Evolutionary conservation across 2,329 filamentous ascomycete genomes (phyloP).

Genomic region (Fusarium temperatum): DNA sequence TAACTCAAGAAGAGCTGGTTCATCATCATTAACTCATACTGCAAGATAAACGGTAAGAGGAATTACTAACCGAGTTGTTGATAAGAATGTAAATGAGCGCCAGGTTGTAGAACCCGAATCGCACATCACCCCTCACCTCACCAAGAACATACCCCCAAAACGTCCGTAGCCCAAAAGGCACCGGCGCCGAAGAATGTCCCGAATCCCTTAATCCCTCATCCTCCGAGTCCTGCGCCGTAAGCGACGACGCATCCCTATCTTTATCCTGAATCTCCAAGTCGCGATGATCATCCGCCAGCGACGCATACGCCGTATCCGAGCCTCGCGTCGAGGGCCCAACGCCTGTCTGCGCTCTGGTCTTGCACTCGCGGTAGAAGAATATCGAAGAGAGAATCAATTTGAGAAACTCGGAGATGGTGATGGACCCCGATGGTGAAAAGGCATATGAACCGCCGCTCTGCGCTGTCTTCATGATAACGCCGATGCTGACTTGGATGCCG

Average conservation of each 20-base stretch:
- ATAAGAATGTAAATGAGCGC: not conserved
- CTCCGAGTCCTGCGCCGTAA: not conserved
- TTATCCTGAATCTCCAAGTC: not conserved
- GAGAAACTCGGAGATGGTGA: not conserved
- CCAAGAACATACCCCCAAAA: not conserved
- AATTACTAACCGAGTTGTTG: not conserved
- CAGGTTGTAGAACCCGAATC: not conserved
- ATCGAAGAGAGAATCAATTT: not conserved
- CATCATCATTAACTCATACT: not conserved
- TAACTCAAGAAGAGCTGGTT: not conserved
- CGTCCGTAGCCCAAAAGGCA: not conserved
- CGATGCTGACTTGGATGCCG: not conserved
- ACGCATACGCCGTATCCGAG: not conserved
- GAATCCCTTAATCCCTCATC: not conserved
- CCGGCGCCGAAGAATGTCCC: not conserved
- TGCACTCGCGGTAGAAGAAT: not conserved
- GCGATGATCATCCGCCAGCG: not conserved
- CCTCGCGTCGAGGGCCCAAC: not conserved
- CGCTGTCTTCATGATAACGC: not conserved
- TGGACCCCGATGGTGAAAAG: not conserved
- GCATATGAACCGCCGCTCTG: not conserved
- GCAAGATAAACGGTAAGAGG: accelerated
- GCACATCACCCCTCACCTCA: not conserved
- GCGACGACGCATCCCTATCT: not conserved
- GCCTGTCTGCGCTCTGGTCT: not conserved